These are phyloP conservation scores for Gonium pectorale DNA, from an alignment of 139 green algal genomes.

Conservation along the genomic window DNA sequence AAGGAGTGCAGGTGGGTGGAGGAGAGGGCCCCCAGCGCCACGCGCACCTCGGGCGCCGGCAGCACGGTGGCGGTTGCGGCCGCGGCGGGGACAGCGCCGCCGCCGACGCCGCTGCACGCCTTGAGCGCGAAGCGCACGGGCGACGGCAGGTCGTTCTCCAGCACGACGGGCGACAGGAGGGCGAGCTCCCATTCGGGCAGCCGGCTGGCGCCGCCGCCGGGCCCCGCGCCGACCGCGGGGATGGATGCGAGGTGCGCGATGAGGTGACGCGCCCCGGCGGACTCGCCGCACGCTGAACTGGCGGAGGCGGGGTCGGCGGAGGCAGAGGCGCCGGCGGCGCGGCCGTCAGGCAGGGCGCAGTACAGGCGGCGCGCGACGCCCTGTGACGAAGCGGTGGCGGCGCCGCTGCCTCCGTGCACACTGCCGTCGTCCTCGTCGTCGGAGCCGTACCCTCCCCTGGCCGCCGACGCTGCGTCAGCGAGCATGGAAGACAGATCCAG, in stretches of 20 bases:
- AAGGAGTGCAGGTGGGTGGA: slow-evolving; percentile 17
- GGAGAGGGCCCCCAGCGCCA: background rate
- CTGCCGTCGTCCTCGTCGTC: background rate
- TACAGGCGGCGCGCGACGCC: background rate
- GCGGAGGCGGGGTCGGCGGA: no score
- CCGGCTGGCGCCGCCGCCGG: background rate
- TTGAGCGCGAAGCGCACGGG: slow-evolving; percentile 11
- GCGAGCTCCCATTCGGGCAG: slow-evolving; percentile 62
- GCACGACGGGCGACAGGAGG: slow-evolving; percentile 60
- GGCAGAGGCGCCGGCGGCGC: background rate
- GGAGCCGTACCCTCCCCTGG: background rate
- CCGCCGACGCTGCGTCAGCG: background rate
- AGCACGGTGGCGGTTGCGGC: background rate
- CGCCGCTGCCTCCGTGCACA: no score
- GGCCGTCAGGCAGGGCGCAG: background rate
- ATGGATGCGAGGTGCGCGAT: slow-evolving; percentile 15
- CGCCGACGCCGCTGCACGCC: background rate
- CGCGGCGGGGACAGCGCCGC: background rate
- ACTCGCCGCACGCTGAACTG: no score
- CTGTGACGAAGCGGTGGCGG: background rate
- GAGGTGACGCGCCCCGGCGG: slow-evolving; percentile 1
- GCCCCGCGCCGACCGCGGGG: background rate
- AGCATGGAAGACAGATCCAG: slow-evolving; percentile 34
- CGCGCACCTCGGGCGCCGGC: slow-evolving; percentile 9
- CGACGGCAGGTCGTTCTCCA: slow-evolving; percentile 64